Evolutionary conservation across 495 filamentous ascomycete genomes (phyloP).

Genomic region (Aspergillus nanangensis): DNA sequence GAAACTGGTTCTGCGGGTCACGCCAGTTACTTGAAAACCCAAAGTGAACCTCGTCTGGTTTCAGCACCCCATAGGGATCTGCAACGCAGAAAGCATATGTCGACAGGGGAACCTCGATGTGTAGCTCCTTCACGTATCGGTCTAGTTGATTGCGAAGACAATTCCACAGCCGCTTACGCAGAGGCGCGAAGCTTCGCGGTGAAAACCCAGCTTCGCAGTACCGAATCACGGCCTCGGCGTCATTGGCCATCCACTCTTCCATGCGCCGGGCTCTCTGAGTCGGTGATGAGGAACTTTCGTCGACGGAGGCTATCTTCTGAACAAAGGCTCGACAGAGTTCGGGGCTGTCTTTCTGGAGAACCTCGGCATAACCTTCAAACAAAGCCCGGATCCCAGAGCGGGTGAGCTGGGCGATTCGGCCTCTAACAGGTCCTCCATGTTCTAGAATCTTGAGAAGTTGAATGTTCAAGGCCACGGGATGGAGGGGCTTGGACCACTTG

Average conservation of each 20-base stretch:
- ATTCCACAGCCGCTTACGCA: constrained; percentile 53
- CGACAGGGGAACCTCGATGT: constrained; percentile 69
- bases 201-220: constrained; percentile 57
- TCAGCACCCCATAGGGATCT: constrained; percentile 67
- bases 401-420: constrained; percentile 55
- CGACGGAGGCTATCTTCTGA: constrained; percentile 33
- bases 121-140: constrained; percentile 56
- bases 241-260: constrained; percentile 32
- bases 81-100: constrained; percentile 77
- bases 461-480: constrained; percentile 62
- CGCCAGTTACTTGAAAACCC: constrained; percentile 62
- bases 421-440: constrained; percentile 54
- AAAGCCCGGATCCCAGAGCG: constrained; percentile 47
- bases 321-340: constrained; percentile 32
- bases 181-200: constrained; percentile 51
- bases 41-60: constrained; percentile 73
- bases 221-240: constrained; percentile 34
- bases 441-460: constrained; percentile 77
- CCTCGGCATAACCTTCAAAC: constrained; percentile 49
- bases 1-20: constrained; percentile 55
- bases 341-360: constrained; percentile 44
- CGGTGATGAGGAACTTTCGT: constrained; percentile 15
- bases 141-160: constrained; percentile 52
- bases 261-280: constrained; percentile 20
- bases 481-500: constrained; percentile 55